Evolutionary conservation across 2,329 filamentous ascomycete species (phyloP).

Genomic region (Colletotrichum destructivum): DNA sequence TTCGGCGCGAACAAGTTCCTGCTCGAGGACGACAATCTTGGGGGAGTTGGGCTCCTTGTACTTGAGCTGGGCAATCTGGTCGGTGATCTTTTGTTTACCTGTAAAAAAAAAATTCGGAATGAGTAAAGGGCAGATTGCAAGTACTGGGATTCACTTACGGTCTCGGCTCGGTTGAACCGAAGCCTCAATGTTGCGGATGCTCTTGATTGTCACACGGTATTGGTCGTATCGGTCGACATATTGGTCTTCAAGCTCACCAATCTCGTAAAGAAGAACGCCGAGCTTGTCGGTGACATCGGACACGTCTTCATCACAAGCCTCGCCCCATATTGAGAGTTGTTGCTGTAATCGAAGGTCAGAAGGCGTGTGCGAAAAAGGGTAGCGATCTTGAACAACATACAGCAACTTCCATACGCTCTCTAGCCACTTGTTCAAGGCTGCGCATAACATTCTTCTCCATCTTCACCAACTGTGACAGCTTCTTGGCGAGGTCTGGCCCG

Average conservation of each 20-base stretch:
- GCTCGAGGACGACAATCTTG: conserved; percentile 97
- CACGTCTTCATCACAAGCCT: conserved; percentile 95
- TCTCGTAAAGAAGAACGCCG: conserved; percentile 97
- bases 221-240: conserved; percentile 99
- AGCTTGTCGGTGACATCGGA: conserved; percentile 99
- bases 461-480: conserved; percentile 97
- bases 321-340: conserved; percentile 99
- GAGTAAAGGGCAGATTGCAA: not conserved
- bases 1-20: conserved; percentile 97
- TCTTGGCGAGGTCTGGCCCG: conserved; percentile 92
- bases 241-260: conserved; percentile 97
- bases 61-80: conserved; percentile 98
- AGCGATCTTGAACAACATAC: conserved; percentile 68
- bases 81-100: conserved; percentile 99
- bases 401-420: conserved; percentile 98
- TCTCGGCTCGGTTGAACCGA: conserved; percentile 98
- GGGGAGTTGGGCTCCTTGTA: conserved; percentile 99
- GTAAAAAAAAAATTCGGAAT: conserved; percentile 48
- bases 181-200: conserved; percentile 98
- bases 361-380: not conserved
- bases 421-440: conserved; percentile 93
- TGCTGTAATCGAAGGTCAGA: conserved; percentile 70
- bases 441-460: conserved; percentile 99
- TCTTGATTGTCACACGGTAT: conserved; percentile 99
- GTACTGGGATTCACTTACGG: conserved; percentile 71